phyloP scores from a whole-genome alignment of 352 stramenopile genomes.

The Globisporangium spinosum region DNA sequence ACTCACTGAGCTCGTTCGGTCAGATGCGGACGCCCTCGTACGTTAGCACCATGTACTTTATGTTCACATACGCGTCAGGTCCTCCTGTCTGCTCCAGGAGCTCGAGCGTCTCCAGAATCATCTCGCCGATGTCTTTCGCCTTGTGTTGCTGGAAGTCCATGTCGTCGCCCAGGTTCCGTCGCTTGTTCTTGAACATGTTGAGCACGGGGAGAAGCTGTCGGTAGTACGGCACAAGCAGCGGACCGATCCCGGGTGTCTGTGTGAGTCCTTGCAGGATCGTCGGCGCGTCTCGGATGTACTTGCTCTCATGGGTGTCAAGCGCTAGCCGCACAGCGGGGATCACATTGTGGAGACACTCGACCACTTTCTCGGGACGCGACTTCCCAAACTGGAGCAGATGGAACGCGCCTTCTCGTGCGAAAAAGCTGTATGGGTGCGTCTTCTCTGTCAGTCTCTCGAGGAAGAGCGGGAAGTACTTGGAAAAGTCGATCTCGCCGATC shows the following conservation, averaged over 20 bases:
- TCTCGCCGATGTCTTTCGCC: conserved; percentile 74
- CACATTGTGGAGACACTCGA: conserved; percentile 63
- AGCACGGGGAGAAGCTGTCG: conserved; percentile 87
- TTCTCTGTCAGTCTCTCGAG: conserved; percentile 87
- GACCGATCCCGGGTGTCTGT: conserved; percentile 54
- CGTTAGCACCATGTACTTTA: conserved; percentile 96
- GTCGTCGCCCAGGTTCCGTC: conserved; percentile 86
- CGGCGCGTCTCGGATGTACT: conserved; percentile 50
- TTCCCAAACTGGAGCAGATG: conserved; percentile 77
- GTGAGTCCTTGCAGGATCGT: conserved; percentile 62
- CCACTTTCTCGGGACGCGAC: conserved; percentile 50
- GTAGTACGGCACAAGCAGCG: conserved; percentile 90
- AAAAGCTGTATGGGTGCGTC: conserved; percentile 70
- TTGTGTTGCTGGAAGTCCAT: conserved; percentile 90
- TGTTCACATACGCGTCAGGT: conserved; percentile 90
- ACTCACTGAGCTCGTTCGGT: not conserved
- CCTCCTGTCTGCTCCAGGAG: conserved; percentile 82
- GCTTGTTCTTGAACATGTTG: conserved; percentile 89
- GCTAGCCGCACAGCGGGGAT: conserved; percentile 66
- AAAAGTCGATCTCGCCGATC: conserved; percentile 72
- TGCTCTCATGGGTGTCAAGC: conserved; percentile 60
- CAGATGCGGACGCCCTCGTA: conserved; percentile 78
- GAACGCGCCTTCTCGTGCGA: conserved; percentile 74
- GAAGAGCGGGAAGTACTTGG: conserved; percentile 89
- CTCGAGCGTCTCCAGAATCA: conserved; percentile 88